Evolutionary conservation across 805 yeast genomes (phyloP), one percentile per base, ranked within the genome.

Genomic region (Candida nemodendra): DNA sequence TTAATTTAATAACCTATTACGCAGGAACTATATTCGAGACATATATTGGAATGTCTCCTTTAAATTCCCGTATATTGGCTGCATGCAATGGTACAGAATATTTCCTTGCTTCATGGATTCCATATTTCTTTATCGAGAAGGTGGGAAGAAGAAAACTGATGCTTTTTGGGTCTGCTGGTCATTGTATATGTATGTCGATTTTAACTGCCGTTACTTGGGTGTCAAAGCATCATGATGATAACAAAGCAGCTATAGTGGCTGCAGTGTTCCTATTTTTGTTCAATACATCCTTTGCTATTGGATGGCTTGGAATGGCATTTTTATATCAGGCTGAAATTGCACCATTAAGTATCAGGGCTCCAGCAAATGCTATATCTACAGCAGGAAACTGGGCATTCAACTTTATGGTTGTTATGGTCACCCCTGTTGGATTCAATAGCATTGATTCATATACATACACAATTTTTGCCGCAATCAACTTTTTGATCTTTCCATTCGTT

Each of bases 341-440:
- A 36, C 74, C 83, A 2, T 63, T 74, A 22, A 38, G 46, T 12
- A 31, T 69, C 34, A 68, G 84, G 57, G 74, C 80, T 29, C 62
- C 74, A 29, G 69, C 78, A 32, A 62, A 69, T 43, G 76, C 74
- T 38, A 44, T 76, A 4, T 65, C 76, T 4, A 74, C 81, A 3
- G 74, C 76, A 13, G 59, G 72, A 30, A 78, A 78, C 53, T 78
- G 82, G 81, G 54, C 69, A 4, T 67, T 68, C 51, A 76, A 75
- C 51, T 78, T 77, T 50, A 49, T 71, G 58, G 73, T 79, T 23
- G 81, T 76, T 21, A 71, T 74, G 73, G 62, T 69, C 31, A 65
- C 72, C 2, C 76, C 74, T 2, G 57, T 64, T 15, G 59, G 61
- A 11, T 67, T 70, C 50, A 52, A 54, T 18, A 59, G 48, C 30